Conservation (phyloP, 345 rosid species). For the Anacardium occidentale region DNA sequence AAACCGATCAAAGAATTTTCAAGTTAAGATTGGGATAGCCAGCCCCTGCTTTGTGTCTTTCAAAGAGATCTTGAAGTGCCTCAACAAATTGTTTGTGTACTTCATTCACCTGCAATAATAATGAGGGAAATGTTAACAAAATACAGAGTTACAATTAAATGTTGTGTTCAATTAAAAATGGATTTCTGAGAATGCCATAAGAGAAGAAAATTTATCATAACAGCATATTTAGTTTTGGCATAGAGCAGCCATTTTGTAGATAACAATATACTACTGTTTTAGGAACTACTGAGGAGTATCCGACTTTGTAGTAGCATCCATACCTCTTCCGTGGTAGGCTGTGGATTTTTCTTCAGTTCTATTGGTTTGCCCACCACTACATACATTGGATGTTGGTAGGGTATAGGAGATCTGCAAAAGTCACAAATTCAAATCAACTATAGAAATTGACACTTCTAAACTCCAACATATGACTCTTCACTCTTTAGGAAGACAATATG, state of each 20-base stretch:
- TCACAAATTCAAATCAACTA: not conserved
- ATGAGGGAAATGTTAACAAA: not conserved
- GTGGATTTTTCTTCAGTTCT: conserved; percentile 55
- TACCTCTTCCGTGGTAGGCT: conserved; percentile 88
- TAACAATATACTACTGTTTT: not conserved
- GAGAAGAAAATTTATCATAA: not conserved
- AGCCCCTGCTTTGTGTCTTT: conserved; percentile 55
- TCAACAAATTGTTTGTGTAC: conserved; percentile 60
- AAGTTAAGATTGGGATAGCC: conserved; percentile 64
- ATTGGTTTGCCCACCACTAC: conserved; percentile 88
- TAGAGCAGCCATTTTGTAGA: not conserved
- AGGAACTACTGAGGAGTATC: not conserved
- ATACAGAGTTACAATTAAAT: not conserved
- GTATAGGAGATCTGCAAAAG: conserved; percentile 66
- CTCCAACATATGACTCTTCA: not conserved
- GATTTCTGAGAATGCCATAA: not conserved
- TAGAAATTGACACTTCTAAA: not conserved
- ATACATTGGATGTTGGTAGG: conserved; percentile 69
- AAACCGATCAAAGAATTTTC: conserved; percentile 50
- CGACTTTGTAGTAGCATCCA: not conserved
- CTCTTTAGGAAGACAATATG: not conserved
- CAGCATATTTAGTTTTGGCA: not conserved
- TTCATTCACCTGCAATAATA: conserved; percentile 39
- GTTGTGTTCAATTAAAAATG: not conserved
- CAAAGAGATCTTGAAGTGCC: conserved; percentile 76